Base-by-base conservation (phyloP, 306 rosid genomes). In the Prunus mume region DNA sequence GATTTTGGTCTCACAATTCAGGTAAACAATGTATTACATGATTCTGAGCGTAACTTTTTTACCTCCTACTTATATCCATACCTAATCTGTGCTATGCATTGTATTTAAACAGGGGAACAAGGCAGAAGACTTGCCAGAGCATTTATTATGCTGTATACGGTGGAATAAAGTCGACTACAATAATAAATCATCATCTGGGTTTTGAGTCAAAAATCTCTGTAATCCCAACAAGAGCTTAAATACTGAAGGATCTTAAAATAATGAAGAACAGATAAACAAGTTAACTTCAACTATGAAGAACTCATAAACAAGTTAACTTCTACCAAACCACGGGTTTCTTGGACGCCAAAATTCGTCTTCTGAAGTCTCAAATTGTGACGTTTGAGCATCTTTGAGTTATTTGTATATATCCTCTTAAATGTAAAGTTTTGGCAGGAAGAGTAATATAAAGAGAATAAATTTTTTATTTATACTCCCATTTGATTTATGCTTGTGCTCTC, bases 1-100 rank as follows among this genome's bases (percentile, higher is more conserved):
- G 91, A 95, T 86, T 87, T 95, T 55, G 98, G 89, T 76, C 83
- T 95, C n/a, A 95, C 97, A 52, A 89, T 95, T 77, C 99, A 95
- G 99, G 98, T 95, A 85, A 81, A 27, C 41, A 71, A 62, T 49
- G 34, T 20, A 25, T 73, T 61, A 77, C 20, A 57, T 41, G 61
- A 56, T 54, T 63, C 50, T 51, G 54, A 50, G 51, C 78, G 19
- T 69, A 51, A 14, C 61, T 3, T 9, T 11, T 52, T 63, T 55
- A 43, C 69, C 70, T 54, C 73, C 75, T 70, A 56, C 45, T 65
- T 54, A 56, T 76, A 68, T 75, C 46, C 61, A 58, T 38, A 13
- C 57, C 68, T 80, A 41, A 72, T 71, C 12, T 71, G 41, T 81
- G 49, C 45, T 85, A 45, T 43, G 22, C 27, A 57, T 79, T 58